Evolutionary conservation across 495 filamentous ascomycete genomes (phyloP).

Genomic region (Penicillium tannophilum): DNA sequence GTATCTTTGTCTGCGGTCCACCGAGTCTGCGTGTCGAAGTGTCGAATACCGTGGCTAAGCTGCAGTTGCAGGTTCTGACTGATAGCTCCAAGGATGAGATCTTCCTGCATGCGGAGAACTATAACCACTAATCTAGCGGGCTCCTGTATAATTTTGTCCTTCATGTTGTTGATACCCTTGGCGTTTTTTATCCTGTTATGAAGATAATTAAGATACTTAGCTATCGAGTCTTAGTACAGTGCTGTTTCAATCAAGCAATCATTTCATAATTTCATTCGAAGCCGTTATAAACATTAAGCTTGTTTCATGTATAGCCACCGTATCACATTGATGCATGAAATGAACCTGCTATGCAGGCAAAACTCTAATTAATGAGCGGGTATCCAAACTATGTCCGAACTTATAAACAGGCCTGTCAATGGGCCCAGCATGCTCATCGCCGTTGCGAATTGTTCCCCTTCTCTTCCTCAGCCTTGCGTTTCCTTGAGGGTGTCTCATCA

Average conservation of each 20-base stretch:
- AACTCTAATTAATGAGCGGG: slow-evolving; percentile 16
- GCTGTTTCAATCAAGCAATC: not conserved
- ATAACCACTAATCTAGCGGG: slow-evolving; percentile 61
- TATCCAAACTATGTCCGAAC: slow-evolving; percentile 10
- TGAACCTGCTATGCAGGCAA: slow-evolving; percentile 12
- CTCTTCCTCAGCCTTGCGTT: slow-evolving; percentile 45
- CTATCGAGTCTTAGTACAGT: not conserved
- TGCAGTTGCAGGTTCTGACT: slow-evolving; percentile 81
- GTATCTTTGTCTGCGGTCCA: slow-evolving; percentile 92
- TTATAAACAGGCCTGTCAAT: not conserved
- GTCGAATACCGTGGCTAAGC: slow-evolving; percentile 73
- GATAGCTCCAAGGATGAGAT: slow-evolving; percentile 82
- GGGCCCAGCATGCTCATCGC: slow-evolving; percentile 9
- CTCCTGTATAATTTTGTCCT: slow-evolving; percentile 1
- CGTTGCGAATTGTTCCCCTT: slow-evolving; percentile 12
- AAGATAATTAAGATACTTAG: not conserved
- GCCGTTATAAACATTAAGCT: not conserved
- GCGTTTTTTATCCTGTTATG: not conserved
- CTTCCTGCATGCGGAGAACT: slow-evolving; percentile 94
- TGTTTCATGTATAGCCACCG: slow-evolving; percentile 1
- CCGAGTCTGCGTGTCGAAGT: slow-evolving; percentile 86
- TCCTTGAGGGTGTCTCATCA: slow-evolving; percentile 30
- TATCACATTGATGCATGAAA: slow-evolving; percentile 4
- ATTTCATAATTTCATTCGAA: not conserved
- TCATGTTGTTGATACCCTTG: slow-evolving; percentile 23